These are phyloP conservation scores for Globisporangium carolinianum DNA, from an alignment of 352 stramenopile genomes.

Conservation along the genomic window DNA sequence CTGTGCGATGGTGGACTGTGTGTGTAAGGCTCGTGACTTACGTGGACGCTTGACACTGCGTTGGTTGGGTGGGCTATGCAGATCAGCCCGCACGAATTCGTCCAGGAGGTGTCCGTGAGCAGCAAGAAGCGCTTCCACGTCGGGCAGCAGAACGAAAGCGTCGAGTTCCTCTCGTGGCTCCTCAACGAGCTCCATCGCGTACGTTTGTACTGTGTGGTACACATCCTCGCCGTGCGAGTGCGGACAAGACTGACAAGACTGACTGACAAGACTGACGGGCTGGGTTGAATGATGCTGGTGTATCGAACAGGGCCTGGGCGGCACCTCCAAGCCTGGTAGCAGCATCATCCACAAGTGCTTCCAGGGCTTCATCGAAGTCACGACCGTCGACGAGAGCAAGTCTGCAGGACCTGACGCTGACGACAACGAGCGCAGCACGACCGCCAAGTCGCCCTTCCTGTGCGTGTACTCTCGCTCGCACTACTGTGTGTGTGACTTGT, in stretches of 20 bases:
- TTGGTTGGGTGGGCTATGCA: conserved; percentile 13
- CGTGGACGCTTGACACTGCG: too few species aligned
- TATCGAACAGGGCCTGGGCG: conserved; percentile 58
- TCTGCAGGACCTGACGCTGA: conserved; percentile 13
- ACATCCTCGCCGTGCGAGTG: not conserved
- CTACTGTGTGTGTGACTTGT: not conserved
- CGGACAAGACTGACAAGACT: too few species aligned
- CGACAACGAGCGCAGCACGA: conserved; percentile 12
- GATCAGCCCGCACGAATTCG: conserved; percentile 95
- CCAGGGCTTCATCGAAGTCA: conserved; percentile 92
- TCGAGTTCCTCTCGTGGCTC: conserved; percentile 96
- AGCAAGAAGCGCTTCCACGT: conserved; percentile 97
- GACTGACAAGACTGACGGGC: not conserved
- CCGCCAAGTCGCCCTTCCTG: conserved; percentile 58
- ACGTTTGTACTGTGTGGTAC: conserved; percentile 3
- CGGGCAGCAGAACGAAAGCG: conserved; percentile 90
- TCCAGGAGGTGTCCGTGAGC: conserved; percentile 92
- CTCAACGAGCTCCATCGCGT: conserved; percentile 92
- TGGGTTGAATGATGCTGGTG: not conserved
- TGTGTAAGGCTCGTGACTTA: too few species aligned
- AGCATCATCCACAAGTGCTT: conserved; percentile 96
- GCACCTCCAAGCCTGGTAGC: conserved; percentile 74
- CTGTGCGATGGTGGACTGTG: not conserved
- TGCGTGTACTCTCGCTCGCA: conserved; percentile 16
- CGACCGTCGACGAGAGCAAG: conserved; percentile 69